These are phyloP conservation scores for Gyrodon lividus DNA, from an alignment of 768 basidiomycete genomes.

Conservation along the genomic window DNA sequence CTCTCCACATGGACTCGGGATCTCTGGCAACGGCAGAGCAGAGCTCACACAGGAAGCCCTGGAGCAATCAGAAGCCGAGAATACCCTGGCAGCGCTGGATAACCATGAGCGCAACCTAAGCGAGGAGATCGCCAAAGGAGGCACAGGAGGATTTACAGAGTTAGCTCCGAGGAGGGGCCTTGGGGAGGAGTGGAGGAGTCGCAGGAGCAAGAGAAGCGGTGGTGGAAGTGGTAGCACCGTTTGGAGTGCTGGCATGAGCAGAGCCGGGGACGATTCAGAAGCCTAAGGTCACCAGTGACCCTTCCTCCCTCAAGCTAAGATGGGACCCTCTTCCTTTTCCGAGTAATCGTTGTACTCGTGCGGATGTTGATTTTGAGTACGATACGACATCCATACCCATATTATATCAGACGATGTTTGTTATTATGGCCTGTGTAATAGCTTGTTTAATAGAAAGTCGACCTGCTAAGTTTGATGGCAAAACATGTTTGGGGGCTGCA, in stretches of 20 bases:
- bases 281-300: constrained; percentile 16
- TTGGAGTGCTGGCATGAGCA: constrained; percentile 85
- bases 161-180: constrained; percentile 46
- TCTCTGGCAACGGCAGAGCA: constrained; percentile 27
- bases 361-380: constrained; percentile 20
- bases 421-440: constrained; percentile 21
- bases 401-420: constrained; percentile 16
- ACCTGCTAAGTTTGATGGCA: background rate
- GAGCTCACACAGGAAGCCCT: constrained; percentile 73
- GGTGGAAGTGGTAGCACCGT: constrained; percentile 78
- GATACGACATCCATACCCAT: constrained; percentile 21
- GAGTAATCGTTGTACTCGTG: constrained; percentile 14
- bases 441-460: constrained; percentile 19
- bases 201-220: constrained; percentile 46
- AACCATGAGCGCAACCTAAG: constrained; percentile 72
- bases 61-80: constrained; percentile 77
- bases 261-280: constrained; percentile 47
- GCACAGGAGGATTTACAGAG: constrained; percentile 76
- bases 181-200: constrained; percentile 55
- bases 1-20: constrained; percentile 31
- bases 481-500: no score
- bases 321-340: constrained; percentile 1
- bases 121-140: constrained; percentile 75
- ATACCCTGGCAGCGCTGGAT: constrained; percentile 74
- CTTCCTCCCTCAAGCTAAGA: background rate